Base-by-base conservation (phyloP, 1,284 basidiomycete genomes). In the Marasmius tenuissimus region DNA sequence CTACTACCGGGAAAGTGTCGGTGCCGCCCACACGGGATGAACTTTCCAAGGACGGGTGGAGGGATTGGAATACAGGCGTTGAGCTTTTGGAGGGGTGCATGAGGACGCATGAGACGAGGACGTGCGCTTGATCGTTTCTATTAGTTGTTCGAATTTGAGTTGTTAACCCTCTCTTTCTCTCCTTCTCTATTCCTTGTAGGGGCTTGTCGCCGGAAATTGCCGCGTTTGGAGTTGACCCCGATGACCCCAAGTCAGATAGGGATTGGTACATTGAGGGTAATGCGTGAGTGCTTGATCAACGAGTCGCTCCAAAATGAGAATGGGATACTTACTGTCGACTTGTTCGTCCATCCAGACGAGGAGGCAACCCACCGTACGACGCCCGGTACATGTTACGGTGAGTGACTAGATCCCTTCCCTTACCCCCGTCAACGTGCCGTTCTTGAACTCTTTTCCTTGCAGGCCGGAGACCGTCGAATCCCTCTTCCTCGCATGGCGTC, bases 401-500 rank as follows among this genome's bases (percentile, higher is more conserved):
- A 54, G 64, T 40, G 18, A 38, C 10, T 22, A 27, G 12, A 18
- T 52, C 40, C 40, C 16, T 54, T 35, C 18, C 35, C 8, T 22
- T 40, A 38, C 1, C 6, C 16, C 27, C 16, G 34, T 54, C 55
- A 22, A 9, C 34, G 27, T 35, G 48, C 59, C 4, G 39, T 53
- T 49, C 34, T 40, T 35, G 49, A 40, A 16, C 16, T n/a, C 47
- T 18, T 50, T 51, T 39, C 52, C 52, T 47, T 57, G 16, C 53
- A 85, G 86, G 3, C 91, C 91, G 5, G 91, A 94, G 72, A 93
- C 91, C 9, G 85, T 91, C 49, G 91, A 93, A 74, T 90, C 87
- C 12, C 81, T 93, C 20, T 91, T 92, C 76, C 76, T 91, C 54
- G 91, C 88, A 1, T 83, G 74, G 73, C 82, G 90, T 14, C 74